Conservation (phyloP, 805 yeast genomes). For the Hanseniaspora thailandica region DNA sequence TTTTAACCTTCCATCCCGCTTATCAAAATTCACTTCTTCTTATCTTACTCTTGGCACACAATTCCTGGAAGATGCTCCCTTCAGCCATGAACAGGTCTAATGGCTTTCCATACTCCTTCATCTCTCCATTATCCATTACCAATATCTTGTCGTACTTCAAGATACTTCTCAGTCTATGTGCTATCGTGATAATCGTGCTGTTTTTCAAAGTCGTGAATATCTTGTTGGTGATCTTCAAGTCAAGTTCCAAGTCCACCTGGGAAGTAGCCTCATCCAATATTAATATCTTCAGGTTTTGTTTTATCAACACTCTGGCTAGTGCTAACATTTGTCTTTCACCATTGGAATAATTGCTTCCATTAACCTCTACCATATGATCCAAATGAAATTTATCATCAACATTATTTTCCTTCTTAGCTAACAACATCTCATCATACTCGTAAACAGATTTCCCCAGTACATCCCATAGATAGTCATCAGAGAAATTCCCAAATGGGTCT, state of each 20-base stretch:
- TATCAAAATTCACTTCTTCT: too few relatives aligned
- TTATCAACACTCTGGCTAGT: conserved; percentile 57
- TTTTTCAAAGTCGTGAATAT: too few relatives aligned
- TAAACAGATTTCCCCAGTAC: conserved; percentile 52
- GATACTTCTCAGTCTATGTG: conserved; percentile 57
- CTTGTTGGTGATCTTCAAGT: conserved; percentile 52
- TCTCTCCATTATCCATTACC: conserved; percentile 48
- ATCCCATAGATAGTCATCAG: conserved; percentile 50
- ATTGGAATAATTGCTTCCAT: conserved; percentile 56
- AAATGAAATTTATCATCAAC: conserved; percentile 43
- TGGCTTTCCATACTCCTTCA: conserved; percentile 47
- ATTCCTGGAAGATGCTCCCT: conserved; percentile 32
- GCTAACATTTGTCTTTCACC: conserved; percentile 66
- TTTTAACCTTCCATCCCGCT: too few relatives aligned
- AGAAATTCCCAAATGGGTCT: conserved; percentile 53
- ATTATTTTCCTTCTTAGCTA: conserved; percentile 25
- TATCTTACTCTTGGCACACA: conserved; percentile 43
- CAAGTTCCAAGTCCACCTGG: conserved; percentile 64
- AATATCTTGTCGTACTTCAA: conserved; percentile 45
- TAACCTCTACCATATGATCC: conserved; percentile 49
- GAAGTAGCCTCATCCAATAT: conserved; percentile 71
- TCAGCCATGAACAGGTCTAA: conserved; percentile 30
- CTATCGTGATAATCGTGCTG: conserved; percentile 65
- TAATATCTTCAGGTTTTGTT: conserved; percentile 47
- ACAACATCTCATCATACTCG: too few relatives aligned